These are phyloP conservation scores for Starmera pachycereana DNA, from an alignment of 805 yeast genomes.

Conservation along the genomic window DNA sequence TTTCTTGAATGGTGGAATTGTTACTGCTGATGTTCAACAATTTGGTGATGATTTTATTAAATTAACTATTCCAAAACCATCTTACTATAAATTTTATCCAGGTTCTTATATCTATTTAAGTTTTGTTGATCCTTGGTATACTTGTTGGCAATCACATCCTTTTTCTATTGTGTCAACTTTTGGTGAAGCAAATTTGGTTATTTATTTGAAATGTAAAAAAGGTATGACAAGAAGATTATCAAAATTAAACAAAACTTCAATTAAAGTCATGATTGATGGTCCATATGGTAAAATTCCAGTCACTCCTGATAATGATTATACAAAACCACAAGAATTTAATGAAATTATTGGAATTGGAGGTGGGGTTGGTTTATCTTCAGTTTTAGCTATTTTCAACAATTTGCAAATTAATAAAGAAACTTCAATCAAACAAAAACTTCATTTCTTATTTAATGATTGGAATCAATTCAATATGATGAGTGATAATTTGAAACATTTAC, in stretches of 20 bases:
- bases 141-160: slow-evolving; percentile 52
- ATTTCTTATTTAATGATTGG: neutral
- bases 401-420: neutral
- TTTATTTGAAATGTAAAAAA: slow-evolving; percentile 35
- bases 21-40: slow-evolving; percentile 28
- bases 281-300: slow-evolving; percentile 34
- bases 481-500: neutral
- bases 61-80: slow-evolving; percentile 29
- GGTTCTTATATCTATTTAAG: slow-evolving; percentile 44
- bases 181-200: slow-evolving; percentile 18
- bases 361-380: neutral
- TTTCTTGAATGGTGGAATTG: slow-evolving; percentile 42
- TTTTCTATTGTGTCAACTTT: slow-evolving; percentile 38
- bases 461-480: neutral
- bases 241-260: slow-evolving; percentile 17
- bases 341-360: neutral
- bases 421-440: neutral
- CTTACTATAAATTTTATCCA: slow-evolving; percentile 34
- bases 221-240: slow-evolving; percentile 39
- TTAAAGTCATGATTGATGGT: slow-evolving; percentile 39
- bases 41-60: slow-evolving; percentile 24
- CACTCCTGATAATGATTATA: neutral
- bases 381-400: neutral
- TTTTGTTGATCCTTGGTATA: slow-evolving; percentile 30
- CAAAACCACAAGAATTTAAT: neutral